Conservation (phyloP, 2,329 filamentous ascomycete species). For the Sclerotinia nivalis region DNA sequence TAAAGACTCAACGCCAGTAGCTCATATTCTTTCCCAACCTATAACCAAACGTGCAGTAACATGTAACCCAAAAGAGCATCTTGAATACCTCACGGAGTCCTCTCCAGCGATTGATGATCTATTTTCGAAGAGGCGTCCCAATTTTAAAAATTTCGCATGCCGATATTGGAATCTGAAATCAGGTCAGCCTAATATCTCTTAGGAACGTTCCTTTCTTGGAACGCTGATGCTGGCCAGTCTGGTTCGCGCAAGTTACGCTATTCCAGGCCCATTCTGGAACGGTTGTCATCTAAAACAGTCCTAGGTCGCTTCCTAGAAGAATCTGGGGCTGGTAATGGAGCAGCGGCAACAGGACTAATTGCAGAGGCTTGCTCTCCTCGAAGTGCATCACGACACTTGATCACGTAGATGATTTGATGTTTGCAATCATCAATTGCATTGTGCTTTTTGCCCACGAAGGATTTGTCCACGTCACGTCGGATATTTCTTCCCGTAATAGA, state of each 20-base stretch:
- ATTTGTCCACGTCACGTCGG: background rate
- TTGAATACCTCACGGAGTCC: background rate
- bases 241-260: background rate
- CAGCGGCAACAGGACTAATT: background rate
- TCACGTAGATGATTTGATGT: slow-evolving; percentile 12
- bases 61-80: background rate
- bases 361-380: background rate
- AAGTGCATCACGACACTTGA: slow-evolving; percentile 10
- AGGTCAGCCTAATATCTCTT: background rate
- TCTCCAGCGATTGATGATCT: background rate
- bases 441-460: slow-evolving; percentile 10
- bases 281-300: slow-evolving; percentile 3
- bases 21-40: background rate
- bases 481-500: slow-evolving; percentile 14
- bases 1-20: background rate
- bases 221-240: background rate
- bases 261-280: background rate
- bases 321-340: background rate
- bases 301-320: background rate
- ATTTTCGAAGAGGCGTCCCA: background rate
- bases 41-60: background rate
- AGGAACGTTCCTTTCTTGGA: background rate
- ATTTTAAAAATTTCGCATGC: too few relatives aligned
- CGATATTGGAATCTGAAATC: background rate
- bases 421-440: slow-evolving; percentile 18